Conservation (phyloP, 2,329 filamentous ascomycete genomes). For the Blumeria hordei region DNA sequence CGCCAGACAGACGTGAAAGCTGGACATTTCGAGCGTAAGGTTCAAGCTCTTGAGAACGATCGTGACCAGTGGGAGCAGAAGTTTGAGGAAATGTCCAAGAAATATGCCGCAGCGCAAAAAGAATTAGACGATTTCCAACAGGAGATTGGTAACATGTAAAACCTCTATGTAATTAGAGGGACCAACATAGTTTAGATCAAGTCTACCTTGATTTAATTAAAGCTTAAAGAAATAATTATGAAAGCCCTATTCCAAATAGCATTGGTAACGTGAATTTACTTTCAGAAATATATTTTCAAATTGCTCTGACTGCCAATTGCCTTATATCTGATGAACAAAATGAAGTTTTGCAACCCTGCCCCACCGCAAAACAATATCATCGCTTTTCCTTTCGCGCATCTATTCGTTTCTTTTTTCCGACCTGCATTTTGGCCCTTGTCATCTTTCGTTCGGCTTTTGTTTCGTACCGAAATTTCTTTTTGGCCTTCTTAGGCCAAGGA, state of each 20-base stretch:
- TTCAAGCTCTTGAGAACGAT: slow-evolving; percentile 79
- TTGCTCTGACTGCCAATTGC: too few species aligned
- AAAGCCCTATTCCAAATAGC: neutral
- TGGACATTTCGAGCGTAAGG: slow-evolving; percentile 97
- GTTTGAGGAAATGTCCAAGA: slow-evolving; percentile 93
- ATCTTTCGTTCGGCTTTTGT: slow-evolving; percentile 64
- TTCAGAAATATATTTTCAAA: neutral
- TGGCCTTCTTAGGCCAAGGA: slow-evolving; percentile 39
- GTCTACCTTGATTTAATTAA: neutral
- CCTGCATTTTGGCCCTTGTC: slow-evolving; percentile 43
- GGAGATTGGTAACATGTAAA: slow-evolving; percentile 80
- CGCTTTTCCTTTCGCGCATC: slow-evolving; percentile 13
- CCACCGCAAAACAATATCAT: slow-evolving; percentile 2
- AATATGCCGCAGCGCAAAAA: slow-evolving; percentile 63
- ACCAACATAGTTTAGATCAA: neutral
- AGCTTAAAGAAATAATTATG: neutral
- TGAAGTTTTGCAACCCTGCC: too few species aligned
- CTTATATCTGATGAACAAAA: too few species aligned
- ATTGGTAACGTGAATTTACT: neutral
- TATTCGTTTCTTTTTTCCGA: slow-evolving; percentile 26
- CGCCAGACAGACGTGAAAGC: slow-evolving; percentile 98
- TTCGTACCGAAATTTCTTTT: slow-evolving; percentile 84
- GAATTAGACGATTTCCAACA: slow-evolving; percentile 75
- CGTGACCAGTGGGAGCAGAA: slow-evolving; percentile 91
- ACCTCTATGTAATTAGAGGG: neutral